Conservation (phyloP, 108 stramenopile species). For the Cylindrotheca closterium region DNA sequence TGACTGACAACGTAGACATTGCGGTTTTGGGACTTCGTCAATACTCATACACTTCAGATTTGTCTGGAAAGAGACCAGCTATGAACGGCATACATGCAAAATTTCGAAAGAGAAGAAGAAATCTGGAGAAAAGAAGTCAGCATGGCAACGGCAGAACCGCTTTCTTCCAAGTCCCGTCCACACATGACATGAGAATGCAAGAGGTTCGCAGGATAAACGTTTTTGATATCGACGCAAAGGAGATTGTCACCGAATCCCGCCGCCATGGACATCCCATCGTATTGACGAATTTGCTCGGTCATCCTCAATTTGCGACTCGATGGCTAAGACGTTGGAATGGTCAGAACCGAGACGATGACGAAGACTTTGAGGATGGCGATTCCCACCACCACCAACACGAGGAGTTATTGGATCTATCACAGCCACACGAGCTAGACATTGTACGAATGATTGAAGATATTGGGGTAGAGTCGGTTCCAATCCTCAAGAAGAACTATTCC, state of each 20-base stretch:
- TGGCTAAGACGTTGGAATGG: slow-evolving; percentile 42
- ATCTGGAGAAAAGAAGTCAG: too few species aligned
- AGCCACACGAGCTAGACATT: slow-evolving; percentile 47
- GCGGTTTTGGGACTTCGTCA: too few species aligned
- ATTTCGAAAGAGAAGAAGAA: too few species aligned
- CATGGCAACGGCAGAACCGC: too few species aligned
- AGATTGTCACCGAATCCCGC: slow-evolving; percentile 58
- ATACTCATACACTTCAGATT: too few species aligned
- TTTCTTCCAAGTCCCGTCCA: too few species aligned
- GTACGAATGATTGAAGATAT: slow-evolving; percentile 62
- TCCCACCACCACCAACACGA: slow-evolving; percentile 4
- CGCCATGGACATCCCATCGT: slow-evolving; percentile 68
- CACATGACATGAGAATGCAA: slow-evolving; percentile 34
- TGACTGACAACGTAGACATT: too few species aligned
- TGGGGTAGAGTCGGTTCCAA: slow-evolving; percentile 69
- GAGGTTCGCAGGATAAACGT: slow-evolving; percentile 63
- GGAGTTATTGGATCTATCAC: slow-evolving; percentile 16
- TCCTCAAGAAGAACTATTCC: slow-evolving; percentile 68
- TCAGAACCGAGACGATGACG: not conserved
- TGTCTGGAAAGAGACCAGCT: too few species aligned
- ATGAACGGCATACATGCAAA: too few species aligned
- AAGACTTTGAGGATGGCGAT: too few species aligned
- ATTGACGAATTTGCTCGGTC: slow-evolving; percentile 67
- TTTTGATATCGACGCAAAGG: slow-evolving; percentile 34
- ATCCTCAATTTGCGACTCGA: slow-evolving; percentile 71